Evolutionary conservation across 108 stramenopile species (phyloP).

Genomic region (Cyclotella cryptica): DNA sequence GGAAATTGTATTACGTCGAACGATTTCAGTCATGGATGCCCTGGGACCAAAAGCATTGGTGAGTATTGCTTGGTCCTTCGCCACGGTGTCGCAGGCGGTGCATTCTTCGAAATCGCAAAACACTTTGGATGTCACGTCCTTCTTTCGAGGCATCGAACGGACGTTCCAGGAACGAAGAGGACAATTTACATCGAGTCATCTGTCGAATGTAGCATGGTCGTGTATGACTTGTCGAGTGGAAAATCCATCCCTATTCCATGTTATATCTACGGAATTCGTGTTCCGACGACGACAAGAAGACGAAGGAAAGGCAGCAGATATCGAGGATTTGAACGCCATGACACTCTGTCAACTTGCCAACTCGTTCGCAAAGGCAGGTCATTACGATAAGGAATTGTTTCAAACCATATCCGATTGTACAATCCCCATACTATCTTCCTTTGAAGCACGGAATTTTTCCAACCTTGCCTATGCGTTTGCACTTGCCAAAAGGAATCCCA

Average conservation of each 20-base stretch:
- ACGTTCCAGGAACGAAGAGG: neutral
- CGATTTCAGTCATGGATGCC: neutral
- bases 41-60: conserved; percentile 26
- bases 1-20: neutral
- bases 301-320: neutral
- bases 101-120: neutral
- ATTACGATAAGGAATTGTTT: conserved; percentile 25
- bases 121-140: conserved; percentile 20
- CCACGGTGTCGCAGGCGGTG: conserved; percentile 16
- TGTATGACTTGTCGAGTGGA: conserved; percentile 31
- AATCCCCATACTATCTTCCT: conserved; percentile 27
- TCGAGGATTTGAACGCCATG: conserved; percentile 18
- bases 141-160: conserved; percentile 17
- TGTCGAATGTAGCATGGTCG: conserved; percentile 47
- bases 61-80: conserved; percentile 39
- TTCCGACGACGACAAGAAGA: neutral
- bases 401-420: conserved; percentile 19
- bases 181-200: conserved; percentile 30
- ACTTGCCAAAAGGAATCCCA: conserved; percentile 16
- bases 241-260: conserved; percentile 22
- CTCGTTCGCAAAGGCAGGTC: conserved; percentile 46
- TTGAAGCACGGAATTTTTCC: conserved; percentile 27
- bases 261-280: conserved; percentile 31
- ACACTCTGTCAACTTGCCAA: conserved; percentile 41
- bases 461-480: conserved; percentile 42